These are phyloP conservation scores for Leccinum arenicola DNA, from an alignment of 768 basidiomycete species.

Conservation along the genomic window DNA sequence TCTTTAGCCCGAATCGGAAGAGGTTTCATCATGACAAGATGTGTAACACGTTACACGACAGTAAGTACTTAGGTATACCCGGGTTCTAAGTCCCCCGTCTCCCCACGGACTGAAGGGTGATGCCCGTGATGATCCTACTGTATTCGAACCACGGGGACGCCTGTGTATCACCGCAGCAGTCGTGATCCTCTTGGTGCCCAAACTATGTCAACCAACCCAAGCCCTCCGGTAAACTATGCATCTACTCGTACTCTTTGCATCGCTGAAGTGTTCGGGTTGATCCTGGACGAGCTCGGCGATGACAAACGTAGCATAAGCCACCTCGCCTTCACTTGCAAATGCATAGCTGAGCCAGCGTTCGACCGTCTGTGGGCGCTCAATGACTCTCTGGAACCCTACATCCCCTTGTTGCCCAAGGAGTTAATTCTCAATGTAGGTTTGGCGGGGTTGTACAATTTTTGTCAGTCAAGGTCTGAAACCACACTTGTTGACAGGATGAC, in stretches of 20 bases:
- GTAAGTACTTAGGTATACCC: not conserved
- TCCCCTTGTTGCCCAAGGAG: constrained; percentile 20
- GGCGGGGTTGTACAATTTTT: not conserved
- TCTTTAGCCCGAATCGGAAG: not conserved
- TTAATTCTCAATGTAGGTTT: constrained; percentile 20
- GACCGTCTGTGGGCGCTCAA: constrained; percentile 26
- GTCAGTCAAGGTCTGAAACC: constrained; percentile 7
- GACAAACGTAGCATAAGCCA: constrained; percentile 16
- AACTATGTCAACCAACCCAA: constrained; percentile 4
- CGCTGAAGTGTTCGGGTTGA: constrained; percentile 21
- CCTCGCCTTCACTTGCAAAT: constrained; percentile 23
- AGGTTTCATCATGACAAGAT: no score
- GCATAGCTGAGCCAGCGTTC: constrained; percentile 17
- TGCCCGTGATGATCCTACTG: not conserved
- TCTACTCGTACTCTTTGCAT: constrained; percentile 14
- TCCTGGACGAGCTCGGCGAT: constrained; percentile 19
- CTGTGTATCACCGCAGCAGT: not conserved
- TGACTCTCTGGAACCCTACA: constrained; percentile 24
- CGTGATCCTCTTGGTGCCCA: not conserved
- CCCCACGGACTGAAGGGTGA: no score
- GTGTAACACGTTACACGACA: no score
- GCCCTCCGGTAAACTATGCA: not conserved
- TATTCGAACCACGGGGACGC: not conserved
- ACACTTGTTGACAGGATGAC: constrained; percentile 13
- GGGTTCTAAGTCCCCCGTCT: not conserved